Evolutionary conservation across 2,329 filamentous ascomycete genomes (phyloP).

Genomic region (Ceratocystis colombiana): DNA sequence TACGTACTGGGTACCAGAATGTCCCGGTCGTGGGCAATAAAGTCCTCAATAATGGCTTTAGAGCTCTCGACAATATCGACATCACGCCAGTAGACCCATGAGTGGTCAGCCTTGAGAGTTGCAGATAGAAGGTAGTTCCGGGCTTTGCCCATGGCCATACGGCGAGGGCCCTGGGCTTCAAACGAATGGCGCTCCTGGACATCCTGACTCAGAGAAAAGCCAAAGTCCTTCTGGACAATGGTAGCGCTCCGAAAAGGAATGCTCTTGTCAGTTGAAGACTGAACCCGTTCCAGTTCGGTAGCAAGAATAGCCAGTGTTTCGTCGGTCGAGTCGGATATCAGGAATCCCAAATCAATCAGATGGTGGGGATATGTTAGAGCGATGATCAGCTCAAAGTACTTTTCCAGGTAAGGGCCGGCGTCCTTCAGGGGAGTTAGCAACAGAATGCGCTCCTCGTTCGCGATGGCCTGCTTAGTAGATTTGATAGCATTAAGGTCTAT

Average conservation of each 20-base stretch:
- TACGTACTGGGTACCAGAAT: slow-evolving; percentile 85
- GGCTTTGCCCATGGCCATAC: slow-evolving; percentile 81
- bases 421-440: slow-evolving; percentile 91
- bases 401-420: slow-evolving; percentile 67
- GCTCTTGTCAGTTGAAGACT: slow-evolving; percentile 61
- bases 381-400: slow-evolving; percentile 87
- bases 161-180: slow-evolving; percentile 74
- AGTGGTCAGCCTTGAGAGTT: slow-evolving; percentile 83
- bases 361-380: slow-evolving; percentile 89
- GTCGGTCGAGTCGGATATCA: slow-evolving; percentile 84
- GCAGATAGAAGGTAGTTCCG: slow-evolving; percentile 82
- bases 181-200: slow-evolving; percentile 79
- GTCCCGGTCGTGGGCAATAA: slow-evolving; percentile 86
- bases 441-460: slow-evolving; percentile 77
- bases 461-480: slow-evolving; percentile 66
- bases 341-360: slow-evolving; percentile 87
- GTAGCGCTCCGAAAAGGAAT: slow-evolving; percentile 75
- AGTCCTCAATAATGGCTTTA: slow-evolving; percentile 79
- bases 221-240: slow-evolving; percentile 88
- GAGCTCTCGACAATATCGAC: slow-evolving; percentile 93
- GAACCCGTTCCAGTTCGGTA: slow-evolving; percentile 76
- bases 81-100: slow-evolving; percentile 98
- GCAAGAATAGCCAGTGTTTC: slow-evolving; percentile 82
- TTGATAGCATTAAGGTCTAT: slow-evolving; percentile 76
- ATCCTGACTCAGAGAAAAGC: slow-evolving; percentile 60